Conservation (phyloP, 2,329 filamentous ascomycete genomes). For the Fusarium setosum region DNA sequence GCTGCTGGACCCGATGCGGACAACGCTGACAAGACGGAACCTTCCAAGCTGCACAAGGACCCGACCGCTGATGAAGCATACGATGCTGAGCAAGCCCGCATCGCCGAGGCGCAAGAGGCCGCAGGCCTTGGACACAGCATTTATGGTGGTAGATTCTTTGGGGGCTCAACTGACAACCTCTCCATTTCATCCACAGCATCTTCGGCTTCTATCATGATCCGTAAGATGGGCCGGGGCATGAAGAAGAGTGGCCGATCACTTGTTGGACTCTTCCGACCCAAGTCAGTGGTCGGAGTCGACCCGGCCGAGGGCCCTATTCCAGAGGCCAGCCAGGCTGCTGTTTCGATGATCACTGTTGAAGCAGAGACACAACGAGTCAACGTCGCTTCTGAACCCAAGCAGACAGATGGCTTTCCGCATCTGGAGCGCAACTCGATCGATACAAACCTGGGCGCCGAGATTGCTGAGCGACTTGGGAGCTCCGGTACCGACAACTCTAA, state of each 20-base stretch:
- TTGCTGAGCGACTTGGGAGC: constrained; percentile 65
- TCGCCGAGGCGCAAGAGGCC: constrained; percentile 92
- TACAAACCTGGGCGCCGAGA: constrained; percentile 61
- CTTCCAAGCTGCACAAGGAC: constrained; percentile 74
- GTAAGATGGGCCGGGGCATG: constrained; percentile 99
- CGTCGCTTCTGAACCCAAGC: constrained; percentile 75
- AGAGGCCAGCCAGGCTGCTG: constrained; percentile 80
- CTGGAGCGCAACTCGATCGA: constrained; percentile 87
- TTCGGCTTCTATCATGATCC: constrained; percentile 91
- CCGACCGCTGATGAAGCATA: constrained; percentile 72
- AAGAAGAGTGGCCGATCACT: constrained; percentile 93
- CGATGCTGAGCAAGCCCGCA: constrained; percentile 90
- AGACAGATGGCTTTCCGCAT: constrained; percentile 80
- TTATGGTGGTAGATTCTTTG: constrained; percentile 88
- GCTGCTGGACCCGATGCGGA: constrained; percentile 73
- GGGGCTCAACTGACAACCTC: constrained; percentile 92
- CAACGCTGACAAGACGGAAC: constrained; percentile 44
- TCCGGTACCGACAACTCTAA: constrained; percentile 70
- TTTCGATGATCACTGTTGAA: constrained; percentile 96
- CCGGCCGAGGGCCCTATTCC: constrained; percentile 74
- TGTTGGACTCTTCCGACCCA: constrained; percentile 93
- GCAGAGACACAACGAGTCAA: constrained; percentile 89
- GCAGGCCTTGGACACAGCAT: constrained; percentile 93
- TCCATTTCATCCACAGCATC: constrained; percentile 92
- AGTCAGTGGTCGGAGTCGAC: constrained; percentile 85